Base-by-base conservation (phyloP, 2,329 filamentous ascomycete genomes). In the Dryadomyces quercivorus region DNA sequence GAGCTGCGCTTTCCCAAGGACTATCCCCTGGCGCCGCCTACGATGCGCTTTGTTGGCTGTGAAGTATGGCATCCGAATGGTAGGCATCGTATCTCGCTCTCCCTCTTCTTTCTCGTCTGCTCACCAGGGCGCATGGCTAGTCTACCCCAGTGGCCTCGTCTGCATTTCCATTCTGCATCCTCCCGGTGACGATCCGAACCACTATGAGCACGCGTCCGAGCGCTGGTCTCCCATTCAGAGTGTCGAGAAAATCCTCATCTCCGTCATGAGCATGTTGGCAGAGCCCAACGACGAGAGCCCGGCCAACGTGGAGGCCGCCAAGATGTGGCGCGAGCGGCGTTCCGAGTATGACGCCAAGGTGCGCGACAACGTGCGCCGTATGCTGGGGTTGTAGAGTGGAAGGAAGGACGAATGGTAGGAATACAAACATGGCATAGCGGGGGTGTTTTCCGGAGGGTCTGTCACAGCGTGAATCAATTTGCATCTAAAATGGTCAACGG, bases 131-230 rank as follows among this genome's bases (percentile, higher is more conserved):
- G n/a, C n/a, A n/a, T 47, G 22, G 42, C 44, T 60, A 95, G 91
- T 97, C 52, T 97, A 97, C 68, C 80, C 86, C 16, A 92, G 86
- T 67, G 92, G 92, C 59, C 80, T 92, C 18, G 93, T 97, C 63
- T 97, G 92, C 74, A 97, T 97, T 65, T 95, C 88, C n/a, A 97
- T 97, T 72, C 83, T 97, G 2, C 92, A 97, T 70, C 86, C 92
- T 3, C 92, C 92, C 2, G 92, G 93, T 64, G 92, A 97, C 72
- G 92, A 97, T 70, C 93, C 93, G 54, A 96, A 96, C 73, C 91
- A 95, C 75, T 97, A 97, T 77, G 92, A 97, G 71, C 88, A 92
- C 63, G 92, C 93, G 8, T 90, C 86, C 1, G 93, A 97, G 74
- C 84, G 92, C 59, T 97, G 92, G 92, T 92, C 86, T 31, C 92